Percentiles rank a stretch among this genome's conserved stretches.
Evolutionary conservation across 2,329 filamentous ascomycete species (phyloP).

Genomic region (Dothidotthia symphoricarpi): DNA sequence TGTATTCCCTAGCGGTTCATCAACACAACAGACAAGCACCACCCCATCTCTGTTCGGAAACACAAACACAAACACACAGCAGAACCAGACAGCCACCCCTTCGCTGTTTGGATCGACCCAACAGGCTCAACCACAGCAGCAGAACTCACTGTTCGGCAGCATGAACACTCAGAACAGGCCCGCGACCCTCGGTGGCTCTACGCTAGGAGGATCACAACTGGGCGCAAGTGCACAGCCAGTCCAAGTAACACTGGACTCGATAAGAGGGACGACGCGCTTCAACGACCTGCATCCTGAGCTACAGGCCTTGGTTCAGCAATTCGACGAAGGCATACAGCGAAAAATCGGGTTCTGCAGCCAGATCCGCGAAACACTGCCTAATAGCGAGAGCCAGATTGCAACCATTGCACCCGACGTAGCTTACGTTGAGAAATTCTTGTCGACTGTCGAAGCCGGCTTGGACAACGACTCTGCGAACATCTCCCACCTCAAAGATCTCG

Average conservation of each 20-base stretch:
- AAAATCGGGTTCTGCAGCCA: conserved; percentile 77
- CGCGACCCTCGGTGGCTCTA: conserved; percentile 26
- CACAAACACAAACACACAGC: conserved; percentile 24
- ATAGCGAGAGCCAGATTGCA: conserved; percentile 62
- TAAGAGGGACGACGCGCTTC: conserved; percentile 86
- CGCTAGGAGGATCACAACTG: conserved; percentile 27
- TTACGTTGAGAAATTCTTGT: conserved; percentile 60
- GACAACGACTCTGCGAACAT: conserved; percentile 63
- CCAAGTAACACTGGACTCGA: conserved; percentile 53
- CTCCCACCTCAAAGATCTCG: conserved; percentile 55
- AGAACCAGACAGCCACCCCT: conserved; percentile 31
- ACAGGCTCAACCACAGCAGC: conserved; percentile 31
- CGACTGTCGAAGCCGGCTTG: conserved; percentile 62
- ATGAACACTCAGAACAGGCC: conserved; percentile 31
- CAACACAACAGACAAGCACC: conserved; percentile 31
- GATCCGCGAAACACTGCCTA: conserved; percentile 64
- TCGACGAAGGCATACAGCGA: conserved; percentile 76
- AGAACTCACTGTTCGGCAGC: conserved; percentile 33
- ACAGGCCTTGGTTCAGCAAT: conserved; percentile 71
- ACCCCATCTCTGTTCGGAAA: conserved; percentile 35
- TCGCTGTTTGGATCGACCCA: conserved; percentile 35
- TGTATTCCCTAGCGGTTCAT: conserved; percentile 32
- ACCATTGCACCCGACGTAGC: conserved; percentile 65
- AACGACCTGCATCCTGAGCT: conserved; percentile 82
- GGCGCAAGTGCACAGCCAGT: conserved; percentile 27